Evolutionary conservation across 2,329 filamentous ascomycete genomes (phyloP).

Genomic region (Davidsoniella eucalypti): DNA sequence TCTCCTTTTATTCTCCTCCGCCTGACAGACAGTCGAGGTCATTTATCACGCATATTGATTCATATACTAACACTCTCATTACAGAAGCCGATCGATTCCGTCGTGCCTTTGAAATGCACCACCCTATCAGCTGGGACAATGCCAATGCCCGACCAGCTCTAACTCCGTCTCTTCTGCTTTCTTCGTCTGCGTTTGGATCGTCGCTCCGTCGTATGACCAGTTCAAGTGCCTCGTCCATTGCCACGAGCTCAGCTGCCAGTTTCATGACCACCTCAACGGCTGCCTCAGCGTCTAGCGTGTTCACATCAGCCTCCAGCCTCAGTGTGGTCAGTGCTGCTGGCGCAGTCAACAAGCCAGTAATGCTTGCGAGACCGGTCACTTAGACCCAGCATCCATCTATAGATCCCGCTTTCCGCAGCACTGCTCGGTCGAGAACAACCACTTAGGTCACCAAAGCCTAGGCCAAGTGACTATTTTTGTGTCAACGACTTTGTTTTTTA

Average conservation of each 20-base stretch:
- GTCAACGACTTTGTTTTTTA: not conserved
- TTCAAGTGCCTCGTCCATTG: slow-evolving; percentile 7
- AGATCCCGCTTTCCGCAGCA: not conserved
- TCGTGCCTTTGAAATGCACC: slow-evolving; percentile 11
- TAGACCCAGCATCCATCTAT: not conserved
- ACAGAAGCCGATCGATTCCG: slow-evolving; percentile 10
- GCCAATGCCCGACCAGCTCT: slow-evolving; percentile 8
- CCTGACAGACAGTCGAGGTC: not conserved
- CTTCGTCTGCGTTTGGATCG: slow-evolving; percentile 7
- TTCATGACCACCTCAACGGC: slow-evolving; percentile 9
- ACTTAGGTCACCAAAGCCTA: not conserved
- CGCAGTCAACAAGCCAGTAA: not conserved
- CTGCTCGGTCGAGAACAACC: not conserved
- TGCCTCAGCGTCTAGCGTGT: slow-evolving; percentile 3
- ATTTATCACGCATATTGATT: not conserved
- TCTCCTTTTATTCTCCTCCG: not conserved
- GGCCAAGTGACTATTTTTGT: not conserved
- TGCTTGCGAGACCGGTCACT: not conserved
- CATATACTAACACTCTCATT: not conserved
- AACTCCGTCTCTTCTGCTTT: slow-evolving; percentile 10
- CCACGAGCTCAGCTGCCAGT: slow-evolving; percentile 6
- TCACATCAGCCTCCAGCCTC: slow-evolving; percentile 7
- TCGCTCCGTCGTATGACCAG: slow-evolving; percentile 6
- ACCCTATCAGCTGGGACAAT: slow-evolving; percentile 8
- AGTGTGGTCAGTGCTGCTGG: slow-evolving; percentile 4